Evolutionary conservation across 1,139 yeast genomes (phyloP).

Genomic region (Casaregolazyma lundiana): DNA sequence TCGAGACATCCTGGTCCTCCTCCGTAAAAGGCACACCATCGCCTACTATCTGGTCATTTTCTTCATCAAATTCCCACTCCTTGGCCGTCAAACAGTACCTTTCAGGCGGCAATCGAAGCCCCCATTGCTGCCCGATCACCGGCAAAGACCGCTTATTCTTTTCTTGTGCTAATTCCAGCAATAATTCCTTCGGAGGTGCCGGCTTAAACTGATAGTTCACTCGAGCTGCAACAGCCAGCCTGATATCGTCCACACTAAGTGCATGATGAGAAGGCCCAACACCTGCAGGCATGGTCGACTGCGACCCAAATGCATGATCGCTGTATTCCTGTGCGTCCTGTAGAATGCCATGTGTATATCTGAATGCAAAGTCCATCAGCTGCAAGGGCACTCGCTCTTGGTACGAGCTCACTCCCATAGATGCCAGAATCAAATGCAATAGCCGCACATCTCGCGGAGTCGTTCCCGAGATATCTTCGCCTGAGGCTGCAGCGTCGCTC

Average conservation of each 20-base stretch:
- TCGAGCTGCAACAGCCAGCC: conserved; percentile 89
- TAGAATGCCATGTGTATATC: conserved; percentile 80
- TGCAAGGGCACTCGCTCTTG: conserved; percentile 95
- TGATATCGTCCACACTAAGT: conserved; percentile 79
- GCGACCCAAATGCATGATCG: conserved; percentile 53
- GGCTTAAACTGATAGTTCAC: conserved; percentile 95
- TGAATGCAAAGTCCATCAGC: conserved; percentile 91
- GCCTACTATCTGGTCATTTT: conserved; percentile 34
- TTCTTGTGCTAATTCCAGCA: conserved; percentile 87
- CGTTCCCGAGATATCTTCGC: conserved; percentile 25
- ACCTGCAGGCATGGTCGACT: conserved; percentile 35
- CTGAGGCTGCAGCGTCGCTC: conserved; percentile 5
- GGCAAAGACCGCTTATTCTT: conserved; percentile 87
- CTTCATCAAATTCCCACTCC: conserved; percentile 61
- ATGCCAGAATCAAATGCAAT: conserved; percentile 83
- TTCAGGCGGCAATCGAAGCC: conserved; percentile 93
- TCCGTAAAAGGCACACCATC: conserved; percentile 17
- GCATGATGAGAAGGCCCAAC: conserved; percentile 43
- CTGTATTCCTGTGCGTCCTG: conserved; percentile 86
- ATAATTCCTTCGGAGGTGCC: conserved; percentile 86
- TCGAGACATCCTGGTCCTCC: conserved; percentile 12
- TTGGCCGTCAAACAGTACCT: conserved; percentile 87
- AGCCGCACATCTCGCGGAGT: conserved; percentile 87
- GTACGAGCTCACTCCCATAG: conserved; percentile 87
- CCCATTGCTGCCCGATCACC: conserved; percentile 88